phyloP scores from a whole-genome alignment of 169 alveolate species.

The Eimeria sp. region DNA sequence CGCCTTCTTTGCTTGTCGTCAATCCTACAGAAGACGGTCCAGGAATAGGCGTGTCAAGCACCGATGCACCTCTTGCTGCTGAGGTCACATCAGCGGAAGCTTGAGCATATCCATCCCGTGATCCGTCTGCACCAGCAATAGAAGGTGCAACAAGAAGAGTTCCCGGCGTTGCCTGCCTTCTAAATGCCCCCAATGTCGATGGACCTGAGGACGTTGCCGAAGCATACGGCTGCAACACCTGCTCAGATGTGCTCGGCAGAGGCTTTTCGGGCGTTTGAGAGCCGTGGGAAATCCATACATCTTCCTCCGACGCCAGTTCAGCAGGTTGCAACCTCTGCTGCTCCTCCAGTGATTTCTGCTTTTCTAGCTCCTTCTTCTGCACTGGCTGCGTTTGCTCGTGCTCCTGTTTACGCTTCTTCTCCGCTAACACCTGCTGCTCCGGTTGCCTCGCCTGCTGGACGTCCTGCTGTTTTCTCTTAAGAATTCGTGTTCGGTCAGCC shows the following conservation, averaged over 20 bases:
- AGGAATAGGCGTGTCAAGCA: neutral
- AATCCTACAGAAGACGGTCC: neutral
- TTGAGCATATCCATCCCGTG: neutral
- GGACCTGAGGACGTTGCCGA: neutral
- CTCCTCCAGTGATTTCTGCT: neutral
- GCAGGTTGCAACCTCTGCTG: slow-evolving; percentile 16
- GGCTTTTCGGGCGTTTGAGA: neutral
- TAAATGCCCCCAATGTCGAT: neutral
- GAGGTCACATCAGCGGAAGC: neutral
- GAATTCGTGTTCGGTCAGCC: neutral
- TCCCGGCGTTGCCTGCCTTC: neutral
- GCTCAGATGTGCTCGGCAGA: neutral
- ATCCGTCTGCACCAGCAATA: neutral
- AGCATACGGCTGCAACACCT: neutral
- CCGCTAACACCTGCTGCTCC: neutral
- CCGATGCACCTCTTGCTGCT: neutral
- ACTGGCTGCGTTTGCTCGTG: neutral
- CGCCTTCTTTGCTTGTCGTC: neutral
- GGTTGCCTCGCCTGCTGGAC: neutral
- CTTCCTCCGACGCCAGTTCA: slow-evolving; percentile 49
- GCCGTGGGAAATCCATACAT: slow-evolving; percentile 45
- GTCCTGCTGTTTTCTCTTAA: neutral
- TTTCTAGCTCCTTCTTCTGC: neutral
- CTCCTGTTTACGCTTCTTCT: neutral
- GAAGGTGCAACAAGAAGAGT: neutral